A percentile compares a stretch with the other conserved stretches of the same genome.
phyloP scores from a whole-genome alignment of 495 filamentous ascomycete genomes.

The Lepidopterella palustris region DNA sequence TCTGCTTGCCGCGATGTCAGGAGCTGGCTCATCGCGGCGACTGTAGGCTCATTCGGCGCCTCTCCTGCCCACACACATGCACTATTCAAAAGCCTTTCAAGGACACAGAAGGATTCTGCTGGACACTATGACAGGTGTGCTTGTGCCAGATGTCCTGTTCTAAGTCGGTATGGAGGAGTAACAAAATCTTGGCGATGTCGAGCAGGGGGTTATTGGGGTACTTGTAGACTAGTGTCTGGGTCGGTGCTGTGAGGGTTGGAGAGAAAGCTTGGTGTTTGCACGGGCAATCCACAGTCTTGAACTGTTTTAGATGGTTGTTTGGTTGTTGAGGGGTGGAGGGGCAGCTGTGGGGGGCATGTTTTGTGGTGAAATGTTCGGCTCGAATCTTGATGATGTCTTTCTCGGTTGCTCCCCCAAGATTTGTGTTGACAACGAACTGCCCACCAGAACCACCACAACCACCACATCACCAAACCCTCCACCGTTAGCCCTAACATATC shows the following conservation, averaged over 20 bases:
- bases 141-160: too few relatives aligned
- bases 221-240: too few relatives aligned
- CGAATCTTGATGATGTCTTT: not conserved
- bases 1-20: constrained; percentile 76
- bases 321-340: not conserved
- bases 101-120: not conserved
- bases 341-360: not conserved
- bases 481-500: not conserved
- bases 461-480: not conserved
- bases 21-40: constrained; percentile 61
- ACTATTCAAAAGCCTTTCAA: not conserved
- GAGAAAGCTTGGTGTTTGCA: too few relatives aligned
- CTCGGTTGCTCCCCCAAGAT: not conserved
- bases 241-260: too few relatives aligned
- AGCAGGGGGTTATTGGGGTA: not conserved
- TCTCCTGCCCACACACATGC: not conserved
- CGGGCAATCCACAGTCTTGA: not conserved
- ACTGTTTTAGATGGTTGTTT: not conserved
- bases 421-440: not conserved
- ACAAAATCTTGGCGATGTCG: not conserved
- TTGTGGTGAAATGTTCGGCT: not conserved
- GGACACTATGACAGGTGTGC: not conserved
- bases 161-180: too few relatives aligned
- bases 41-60: constrained; percentile 8
- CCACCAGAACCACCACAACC: not conserved